phyloP scores from a whole-genome alignment of 148 eudicot genomes.

The Chenopodium formosanum region DNA sequence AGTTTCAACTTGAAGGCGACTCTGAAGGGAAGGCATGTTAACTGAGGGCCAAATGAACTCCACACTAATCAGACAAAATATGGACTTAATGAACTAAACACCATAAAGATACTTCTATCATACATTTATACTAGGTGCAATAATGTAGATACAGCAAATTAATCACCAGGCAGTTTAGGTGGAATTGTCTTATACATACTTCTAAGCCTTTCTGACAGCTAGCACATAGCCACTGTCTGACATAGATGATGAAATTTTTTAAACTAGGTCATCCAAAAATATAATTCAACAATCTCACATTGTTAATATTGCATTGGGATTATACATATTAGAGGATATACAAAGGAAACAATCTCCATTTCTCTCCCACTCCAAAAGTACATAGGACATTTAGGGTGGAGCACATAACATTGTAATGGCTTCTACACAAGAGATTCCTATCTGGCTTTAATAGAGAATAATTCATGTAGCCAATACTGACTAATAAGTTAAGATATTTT shows the following conservation, averaged over 20 bases:
- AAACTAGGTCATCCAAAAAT: not conserved
- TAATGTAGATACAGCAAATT: not conserved
- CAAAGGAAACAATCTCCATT: not conserved
- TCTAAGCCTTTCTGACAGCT: not conserved
- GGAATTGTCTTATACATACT: not conserved
- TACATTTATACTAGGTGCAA: not conserved
- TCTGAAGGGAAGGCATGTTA: not conserved
- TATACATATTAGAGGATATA: not conserved
- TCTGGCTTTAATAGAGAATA: not conserved
- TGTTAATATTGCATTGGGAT: not conserved
- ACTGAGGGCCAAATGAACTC: not conserved
- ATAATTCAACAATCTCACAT: not conserved
- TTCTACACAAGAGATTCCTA: not conserved
- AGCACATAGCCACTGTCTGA: not conserved
- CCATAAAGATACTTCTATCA: no score
- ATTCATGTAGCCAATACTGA: not conserved
- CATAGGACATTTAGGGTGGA: not conserved
- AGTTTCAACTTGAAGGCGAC: not conserved
- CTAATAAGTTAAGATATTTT: not conserved
- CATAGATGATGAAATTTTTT: not conserved
- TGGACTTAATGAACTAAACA: no score
- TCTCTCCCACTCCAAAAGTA: not conserved
- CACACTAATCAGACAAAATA: not conserved
- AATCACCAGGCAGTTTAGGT: not conserved
- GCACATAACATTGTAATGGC: not conserved